These are phyloP conservation scores for Macrocybe sp. DNA, from an alignment of 1,284 basidiomycete genomes.

Conservation along the genomic window DNA sequence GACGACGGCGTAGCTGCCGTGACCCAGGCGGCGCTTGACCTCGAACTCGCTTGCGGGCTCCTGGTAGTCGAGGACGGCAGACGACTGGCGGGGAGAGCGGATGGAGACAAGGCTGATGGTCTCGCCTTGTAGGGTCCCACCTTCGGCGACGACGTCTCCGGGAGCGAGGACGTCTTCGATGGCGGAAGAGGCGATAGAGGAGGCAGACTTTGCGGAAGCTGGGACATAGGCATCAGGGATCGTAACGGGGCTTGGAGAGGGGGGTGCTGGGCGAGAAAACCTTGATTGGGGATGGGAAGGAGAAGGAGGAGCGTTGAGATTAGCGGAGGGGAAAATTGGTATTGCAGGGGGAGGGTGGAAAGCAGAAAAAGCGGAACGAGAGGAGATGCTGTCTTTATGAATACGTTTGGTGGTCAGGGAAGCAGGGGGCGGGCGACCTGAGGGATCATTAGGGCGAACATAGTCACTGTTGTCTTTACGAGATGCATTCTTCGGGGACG, in stretches of 20 bases:
- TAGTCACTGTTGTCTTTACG: slow-evolving; percentile 32
- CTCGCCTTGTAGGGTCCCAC: slow-evolving; percentile 59
- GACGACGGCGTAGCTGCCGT: slow-evolving; percentile 90
- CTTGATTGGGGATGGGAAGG: background rate
- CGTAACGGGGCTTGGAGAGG: background rate
- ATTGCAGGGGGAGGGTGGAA: slow-evolving; percentile 18
- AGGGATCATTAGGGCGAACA: slow-evolving; percentile 42
- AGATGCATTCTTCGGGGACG: slow-evolving; percentile 31
- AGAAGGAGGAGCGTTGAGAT: background rate
- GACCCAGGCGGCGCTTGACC: slow-evolving; percentile 80
- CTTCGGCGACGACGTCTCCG: slow-evolving; percentile 69
- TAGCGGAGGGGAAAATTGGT: slow-evolving; percentile 34
- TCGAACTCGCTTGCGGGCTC: slow-evolving; percentile 67
- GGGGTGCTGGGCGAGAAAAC: slow-evolving; percentile 1
- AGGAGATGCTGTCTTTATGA: slow-evolving; percentile 30
- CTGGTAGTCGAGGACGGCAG: slow-evolving; percentile 26
- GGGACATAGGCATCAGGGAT: slow-evolving; percentile 25
- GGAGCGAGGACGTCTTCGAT: slow-evolving; percentile 63
- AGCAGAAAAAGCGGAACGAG: slow-evolving; percentile 25
- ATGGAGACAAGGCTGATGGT: slow-evolving; percentile 46
- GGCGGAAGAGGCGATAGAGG: slow-evolving; percentile 39
- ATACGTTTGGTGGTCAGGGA: slow-evolving; percentile 29
- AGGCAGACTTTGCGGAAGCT: slow-evolving; percentile 27
- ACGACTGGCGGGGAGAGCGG: slow-evolving; percentile 20
- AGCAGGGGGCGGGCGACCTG: slow-evolving; percentile 14